Evolutionary conservation across 78 protist species (phyloP), one percentile per base, ranked within the genome.

Genomic region (Bodo saltans): DNA sequence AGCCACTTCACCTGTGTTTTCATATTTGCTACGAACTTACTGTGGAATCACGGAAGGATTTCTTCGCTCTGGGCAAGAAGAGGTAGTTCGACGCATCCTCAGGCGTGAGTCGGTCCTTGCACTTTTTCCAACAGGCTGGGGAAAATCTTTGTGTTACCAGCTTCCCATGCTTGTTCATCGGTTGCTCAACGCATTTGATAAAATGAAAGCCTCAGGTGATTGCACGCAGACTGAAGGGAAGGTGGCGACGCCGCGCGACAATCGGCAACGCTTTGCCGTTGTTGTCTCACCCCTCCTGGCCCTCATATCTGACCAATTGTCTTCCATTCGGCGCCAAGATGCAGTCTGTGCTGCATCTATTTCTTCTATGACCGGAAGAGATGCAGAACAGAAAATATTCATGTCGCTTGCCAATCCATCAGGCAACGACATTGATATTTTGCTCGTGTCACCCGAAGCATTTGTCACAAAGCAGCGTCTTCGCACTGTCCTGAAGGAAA

Each of bases 71-170:
- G 88, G 90, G 28, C 97, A 94, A 76, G 12, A 1, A 25, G 93
- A 93, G 38, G 84, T 87, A 4, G 70, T 94, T 30, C 40, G 32
- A 2, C 35, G 87, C 0, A n/a, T 89, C 1, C 53, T 94, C 8
- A 39, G 29, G 11, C 76, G 92, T 23, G 33, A 72, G 26, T 84
- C 84, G 41, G 81, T 93, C 35, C 83, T 94, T 30, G 41, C 86
- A 2, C 85, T 92, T 33, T 79, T 93, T 53, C 93, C 97, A 33
- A 92, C 95, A 41, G 96, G 95, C 52, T 74, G 68, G 3, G 96
- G 96, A 38, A 93, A 93, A 84, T 82, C 93, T 2, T 69, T 96
- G 26, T 84, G 92, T 69, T 96, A 90, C 83, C 97, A 95, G 86
- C 82, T 93, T 8, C 93, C 98, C 0, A 88, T 83, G 28, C 53